Conservation (phyloP, 495 filamentous ascomycete species). For the Staphylotrichum longicolle region DNA sequence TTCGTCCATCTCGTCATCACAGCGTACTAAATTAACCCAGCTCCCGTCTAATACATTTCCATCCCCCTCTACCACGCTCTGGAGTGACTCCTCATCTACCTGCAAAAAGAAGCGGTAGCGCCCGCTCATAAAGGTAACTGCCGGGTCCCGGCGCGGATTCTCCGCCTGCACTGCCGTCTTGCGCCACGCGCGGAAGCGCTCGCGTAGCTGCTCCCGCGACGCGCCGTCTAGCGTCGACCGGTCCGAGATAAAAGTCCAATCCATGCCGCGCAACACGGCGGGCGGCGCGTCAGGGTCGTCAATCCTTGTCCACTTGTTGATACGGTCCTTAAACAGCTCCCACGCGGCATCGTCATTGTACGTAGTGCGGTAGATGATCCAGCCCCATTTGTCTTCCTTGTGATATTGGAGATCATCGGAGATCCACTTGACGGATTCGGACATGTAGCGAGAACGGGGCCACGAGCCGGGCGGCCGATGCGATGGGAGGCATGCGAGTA, state of each 20-base stretch:
- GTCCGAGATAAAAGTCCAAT: constrained; percentile 12
- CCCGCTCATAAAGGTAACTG: neutral
- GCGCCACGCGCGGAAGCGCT: constrained; percentile 8
- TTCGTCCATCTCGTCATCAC: neutral
- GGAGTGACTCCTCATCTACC: constrained; percentile 11
- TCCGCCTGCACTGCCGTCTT: neutral
- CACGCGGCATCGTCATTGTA: constrained; percentile 4
- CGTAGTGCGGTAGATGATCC: constrained; percentile 12
- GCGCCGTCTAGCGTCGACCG: constrained; percentile 8
- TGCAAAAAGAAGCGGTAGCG: constrained; percentile 8
- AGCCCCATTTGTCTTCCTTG: constrained; percentile 11
- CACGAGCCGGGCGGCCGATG: neutral
- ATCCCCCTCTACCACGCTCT: neutral
- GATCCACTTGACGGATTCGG: neutral
- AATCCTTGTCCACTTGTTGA: neutral
- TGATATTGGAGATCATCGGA: constrained; percentile 15
- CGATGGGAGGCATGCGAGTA: neutral
- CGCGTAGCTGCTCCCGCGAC: constrained; percentile 6
- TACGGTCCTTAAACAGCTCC: neutral
- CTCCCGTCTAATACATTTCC: constrained; percentile 1
- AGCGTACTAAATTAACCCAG: constrained; percentile 7
- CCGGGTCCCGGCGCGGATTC: neutral
- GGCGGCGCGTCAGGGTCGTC: neutral
- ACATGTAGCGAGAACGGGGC: neutral
- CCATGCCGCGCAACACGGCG: neutral